A percentile compares a stretch with the other conserved stretches of the same genome.
Evolutionary conservation across 495 filamentous ascomycete species (phyloP).

Genomic region (Copromyces sp.): DNA sequence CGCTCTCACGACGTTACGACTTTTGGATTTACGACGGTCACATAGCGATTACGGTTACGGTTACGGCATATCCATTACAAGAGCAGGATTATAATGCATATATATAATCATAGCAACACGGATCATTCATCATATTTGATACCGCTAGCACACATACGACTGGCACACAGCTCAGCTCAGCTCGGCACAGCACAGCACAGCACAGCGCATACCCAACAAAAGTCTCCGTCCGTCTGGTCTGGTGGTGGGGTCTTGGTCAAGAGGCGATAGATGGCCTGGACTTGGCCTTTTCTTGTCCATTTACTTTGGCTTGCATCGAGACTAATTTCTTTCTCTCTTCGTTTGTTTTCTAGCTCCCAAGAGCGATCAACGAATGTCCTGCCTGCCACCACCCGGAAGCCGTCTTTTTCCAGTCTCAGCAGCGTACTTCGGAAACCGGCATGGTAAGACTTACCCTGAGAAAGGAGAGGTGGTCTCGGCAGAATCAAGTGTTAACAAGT

Average conservation of each 20-base stretch:
- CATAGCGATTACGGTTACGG: not conserved
- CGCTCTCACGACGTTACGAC: not conserved
- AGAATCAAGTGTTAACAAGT: constrained; percentile 15
- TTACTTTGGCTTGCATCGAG: not conserved
- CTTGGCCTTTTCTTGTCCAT: constrained; percentile 1
- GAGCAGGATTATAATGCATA: not conserved
- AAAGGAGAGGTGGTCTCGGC: not conserved
- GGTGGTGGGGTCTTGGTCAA: not conserved
- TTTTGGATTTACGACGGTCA: not conserved
- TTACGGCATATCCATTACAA: not conserved
- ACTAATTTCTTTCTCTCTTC: constrained; percentile 11
- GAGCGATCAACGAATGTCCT: constrained; percentile 72
- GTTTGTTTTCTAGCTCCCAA: constrained; percentile 58
- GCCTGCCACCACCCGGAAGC: constrained; percentile 75
- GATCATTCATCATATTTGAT: not conserved
- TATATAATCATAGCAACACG: not conserved
- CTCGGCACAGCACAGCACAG: not conserved
- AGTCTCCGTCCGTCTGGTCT: not conserved
- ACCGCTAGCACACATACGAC: not conserved
- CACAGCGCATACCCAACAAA: not conserved
- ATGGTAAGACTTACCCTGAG: constrained; percentile 57
- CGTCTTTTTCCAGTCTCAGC: constrained; percentile 97
- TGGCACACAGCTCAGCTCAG: not conserved
- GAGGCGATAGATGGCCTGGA: not conserved
- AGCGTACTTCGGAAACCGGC: constrained; percentile 90